Conservation (phyloP, 1,284 basidiomycete genomes). For the Fomes fomentarius region DNA sequence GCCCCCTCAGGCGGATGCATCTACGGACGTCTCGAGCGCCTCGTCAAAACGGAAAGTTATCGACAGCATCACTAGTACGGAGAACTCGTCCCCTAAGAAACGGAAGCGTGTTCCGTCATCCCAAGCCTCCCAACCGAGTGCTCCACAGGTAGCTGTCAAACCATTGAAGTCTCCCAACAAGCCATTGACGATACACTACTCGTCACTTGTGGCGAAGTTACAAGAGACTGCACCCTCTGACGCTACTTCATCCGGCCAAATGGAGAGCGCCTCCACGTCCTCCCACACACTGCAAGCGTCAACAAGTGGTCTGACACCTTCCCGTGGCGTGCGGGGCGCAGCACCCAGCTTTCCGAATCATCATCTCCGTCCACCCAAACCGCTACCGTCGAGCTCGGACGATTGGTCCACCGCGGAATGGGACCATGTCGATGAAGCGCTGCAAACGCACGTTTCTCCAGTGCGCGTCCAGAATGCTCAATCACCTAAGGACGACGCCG, state of each 20-base stretch:
- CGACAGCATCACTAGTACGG: neutral
- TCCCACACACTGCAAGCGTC: too few species aligned
- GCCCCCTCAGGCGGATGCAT: neutral
- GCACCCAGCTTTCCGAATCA: neutral
- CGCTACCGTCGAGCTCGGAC: constrained; percentile 9
- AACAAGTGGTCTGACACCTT: too few species aligned
- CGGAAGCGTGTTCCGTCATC: neutral
- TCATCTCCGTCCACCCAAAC: constrained; percentile 4
- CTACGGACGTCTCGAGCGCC: neutral
- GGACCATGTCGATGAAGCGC: constrained; percentile 11
- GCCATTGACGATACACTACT: neutral
- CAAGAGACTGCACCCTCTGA: neutral
- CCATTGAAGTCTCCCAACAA: neutral
- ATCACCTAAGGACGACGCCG: neutral
- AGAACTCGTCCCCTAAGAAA: neutral
- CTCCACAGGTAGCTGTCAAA: too few species aligned
- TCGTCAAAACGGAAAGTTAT: neutral
- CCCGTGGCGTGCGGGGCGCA: neutral
- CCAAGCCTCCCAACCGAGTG: neutral
- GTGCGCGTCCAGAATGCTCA: constrained; percentile 10
- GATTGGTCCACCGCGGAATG: constrained; percentile 10
- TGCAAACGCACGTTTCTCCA: constrained; percentile 19
- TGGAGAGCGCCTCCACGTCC: neutral
- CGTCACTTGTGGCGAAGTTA: neutral
- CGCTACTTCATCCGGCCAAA: neutral